Evolutionary conservation across 352 stramenopile genomes (phyloP), one percentile per base, ranked within the genome.

Genomic region (Globisporangium parvum): DNA sequence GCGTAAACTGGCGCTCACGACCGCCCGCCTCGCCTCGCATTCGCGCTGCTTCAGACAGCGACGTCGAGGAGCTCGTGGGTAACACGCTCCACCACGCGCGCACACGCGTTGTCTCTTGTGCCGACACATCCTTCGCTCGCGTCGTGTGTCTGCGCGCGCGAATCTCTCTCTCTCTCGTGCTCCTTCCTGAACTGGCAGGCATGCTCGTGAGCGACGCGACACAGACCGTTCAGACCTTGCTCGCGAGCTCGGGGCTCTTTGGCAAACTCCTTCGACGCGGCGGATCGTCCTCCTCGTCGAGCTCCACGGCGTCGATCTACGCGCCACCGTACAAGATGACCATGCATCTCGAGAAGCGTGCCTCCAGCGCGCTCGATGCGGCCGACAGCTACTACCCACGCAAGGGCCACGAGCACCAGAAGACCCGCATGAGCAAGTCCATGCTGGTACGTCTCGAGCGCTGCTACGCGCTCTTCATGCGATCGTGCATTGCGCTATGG

Each of bases 371-470:
- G 11, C 44, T 46, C 6, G 33, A 21, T 37, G 44, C 23, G 1
- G 48, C 57, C 31, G 51, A 63, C 37, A 42, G 23, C 23, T 63
- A 63, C 44, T 18, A 54, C 31, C 42, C 56, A 21, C 56, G 48
- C 12, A 63, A 63, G 51, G 57, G 57, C n/a, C 57, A 63, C 20
- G 51, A 53, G 35, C 31, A 45, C 33, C 23, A 55, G 42, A 44
- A 47, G 24, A 17, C 57, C 35, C 57, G 51, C 1, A 26, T 59
- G 12, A 63, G 35, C 35, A 63, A 63, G 26, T 42, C 50, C 51
- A 11, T 59, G 57, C 18, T 63, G 31, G 57, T 63, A 53, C 37
- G 57, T 53, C 0, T 54, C 39, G 33, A 24, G 14, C 28, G 15
- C 14, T 24, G 35, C 1, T 17, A 15, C 11, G 26, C 11, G 18